Evolutionary conservation across 2,329 filamentous ascomycete genomes (phyloP), one percentile per base, ranked within the genome.

Genomic region (Ceratocystis cacaofunesta): DNA sequence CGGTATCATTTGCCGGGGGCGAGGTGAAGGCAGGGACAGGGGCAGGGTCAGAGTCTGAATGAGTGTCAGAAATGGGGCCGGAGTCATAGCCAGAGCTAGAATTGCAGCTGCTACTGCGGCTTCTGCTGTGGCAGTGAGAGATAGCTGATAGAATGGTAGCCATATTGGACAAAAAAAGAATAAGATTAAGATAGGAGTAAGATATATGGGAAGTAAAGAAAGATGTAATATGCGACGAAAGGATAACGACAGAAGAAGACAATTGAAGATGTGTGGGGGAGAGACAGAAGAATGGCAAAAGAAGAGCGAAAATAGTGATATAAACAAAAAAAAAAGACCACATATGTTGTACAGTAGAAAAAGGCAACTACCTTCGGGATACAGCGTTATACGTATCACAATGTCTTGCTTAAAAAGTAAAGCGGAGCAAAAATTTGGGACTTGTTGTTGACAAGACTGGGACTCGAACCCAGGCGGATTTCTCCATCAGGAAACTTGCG

Each of bases 391-490:
- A 32, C 1, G 6, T 32, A 7, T 36, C 32, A 36, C 32, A 8
- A 12, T 36, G 32, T 36, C 32, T 32, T 32, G 3, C 32, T 10
- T 7, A 36, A 36, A 36, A 36, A 10, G 32, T 3, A 12, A 10
- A 3, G 2, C 8, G 32, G 32, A 36, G 8, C 8, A 10, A 36
- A 36, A 10, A 1, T 3, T 12, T 3, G 2, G 30, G 30, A 32
- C 6, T 6, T 32, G 30, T 1, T 43, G 32, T 8, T 66, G 65
- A 66, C 65, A 66, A 66, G 65, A 66, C 65, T 66, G 65, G 65
- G 65, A 66, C 65, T 66, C 65, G 65, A 66, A 66, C 65, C 65
- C 65, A 66, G 65, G 65, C 65, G 65, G 65, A 66, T 66, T 66
- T 63, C 65, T 66, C 65, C 65, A 66, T 66, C 65, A 66, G 65